Base-by-base conservation (phyloP, 2,329 filamentous ascomycete species). In the Xylariaceae sp. region DNA sequence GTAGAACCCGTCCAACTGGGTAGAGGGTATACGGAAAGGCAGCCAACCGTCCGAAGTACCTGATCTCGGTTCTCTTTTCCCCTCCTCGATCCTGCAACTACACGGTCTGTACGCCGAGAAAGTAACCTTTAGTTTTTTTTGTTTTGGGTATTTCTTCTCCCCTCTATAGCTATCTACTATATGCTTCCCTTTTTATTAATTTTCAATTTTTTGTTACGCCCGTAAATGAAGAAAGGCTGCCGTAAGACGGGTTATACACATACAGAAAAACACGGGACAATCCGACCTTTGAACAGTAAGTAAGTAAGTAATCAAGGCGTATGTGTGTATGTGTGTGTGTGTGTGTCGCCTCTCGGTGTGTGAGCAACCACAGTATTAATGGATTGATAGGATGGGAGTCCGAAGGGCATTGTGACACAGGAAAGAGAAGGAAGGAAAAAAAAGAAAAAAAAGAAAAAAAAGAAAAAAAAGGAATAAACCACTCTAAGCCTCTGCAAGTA, bases 11-110 rank as follows among this genome's bases (percentile, higher is more conserved):
- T 19, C 19, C 19, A 19, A 19, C 19, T 19, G 19, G 19, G 19
- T 19, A 7, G 49, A 45, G 35, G 8, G 50, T 61, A 55, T 54
- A 55, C 60, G 55, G 55, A 55, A 57, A 63, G 52, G 67, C 65
- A 68, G 64, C 59, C 64, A 68, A 54, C 67, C 67, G 66, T 56
- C 55, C 58, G 53, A 58, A 57, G 62, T 67, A 67, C 67, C 64
- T 69, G 64, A 69, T 69, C 67, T 69, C 62, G 63, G 66, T 64
- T 62, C 41, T 65, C 61, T 64, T 59, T 64, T 62, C 41, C 65
- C 61, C 64, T 59, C 56, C 61, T 68, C 66, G 66, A 68, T 69
- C 66, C 67, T 69, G 66, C 66, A 69, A 64, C 61, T 58, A 65
- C 56, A 64, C 66, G 66, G 19, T 19, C 62, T 26, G 64, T 67